Evolutionary conservation across 1,284 basidiomycete species (phyloP).

Genomic region (Rhizoctonia solani): DNA sequence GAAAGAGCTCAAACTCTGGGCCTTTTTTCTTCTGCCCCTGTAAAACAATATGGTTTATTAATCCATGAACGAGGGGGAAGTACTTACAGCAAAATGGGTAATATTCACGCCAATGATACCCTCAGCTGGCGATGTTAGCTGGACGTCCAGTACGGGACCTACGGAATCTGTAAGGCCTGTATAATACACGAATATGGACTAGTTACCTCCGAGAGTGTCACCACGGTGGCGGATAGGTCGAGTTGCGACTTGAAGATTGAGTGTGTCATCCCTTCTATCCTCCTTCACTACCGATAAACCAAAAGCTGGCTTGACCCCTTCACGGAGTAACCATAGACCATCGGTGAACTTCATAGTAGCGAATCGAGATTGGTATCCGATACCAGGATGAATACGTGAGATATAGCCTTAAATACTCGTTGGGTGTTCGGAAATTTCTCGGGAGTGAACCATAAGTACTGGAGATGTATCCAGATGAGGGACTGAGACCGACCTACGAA

Average conservation of each 20-base stretch:
- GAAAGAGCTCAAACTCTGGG: conserved; percentile 65
- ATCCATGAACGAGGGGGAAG: not conserved
- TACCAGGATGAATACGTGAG: not conserved
- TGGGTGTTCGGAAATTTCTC: conserved; percentile 20
- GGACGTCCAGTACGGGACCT: conserved; percentile 61
- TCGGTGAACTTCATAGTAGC: conserved; percentile 49
- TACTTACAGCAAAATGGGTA: conserved; percentile 57
- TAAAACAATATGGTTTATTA: not conserved
- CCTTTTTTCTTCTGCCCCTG: conserved; percentile 43
- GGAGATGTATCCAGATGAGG: conserved; percentile 35
- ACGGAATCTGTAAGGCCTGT: conserved; percentile 14
- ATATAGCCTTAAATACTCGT: conserved; percentile 24
- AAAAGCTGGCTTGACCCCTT: conserved; percentile 63
- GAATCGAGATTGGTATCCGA: not conserved
- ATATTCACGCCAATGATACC: conserved; percentile 68
- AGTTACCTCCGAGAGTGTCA: conserved; percentile 65
- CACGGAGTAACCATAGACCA: conserved; percentile 70
- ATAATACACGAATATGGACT: conserved; percentile 39
- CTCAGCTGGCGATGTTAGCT: conserved; percentile 65
- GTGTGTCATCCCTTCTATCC: conserved; percentile 52
- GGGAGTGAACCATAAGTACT: not conserved
- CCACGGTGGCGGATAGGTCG: conserved; percentile 68
- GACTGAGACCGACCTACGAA: conserved; percentile 24
- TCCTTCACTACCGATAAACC: conserved; percentile 47
- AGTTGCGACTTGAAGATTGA: conserved; percentile 65